A percentile compares a stretch with the other conserved stretches of the same genome.
Conservation (phyloP, 495 filamentous ascomycete species). For the Penicillium argentinense region DNA sequence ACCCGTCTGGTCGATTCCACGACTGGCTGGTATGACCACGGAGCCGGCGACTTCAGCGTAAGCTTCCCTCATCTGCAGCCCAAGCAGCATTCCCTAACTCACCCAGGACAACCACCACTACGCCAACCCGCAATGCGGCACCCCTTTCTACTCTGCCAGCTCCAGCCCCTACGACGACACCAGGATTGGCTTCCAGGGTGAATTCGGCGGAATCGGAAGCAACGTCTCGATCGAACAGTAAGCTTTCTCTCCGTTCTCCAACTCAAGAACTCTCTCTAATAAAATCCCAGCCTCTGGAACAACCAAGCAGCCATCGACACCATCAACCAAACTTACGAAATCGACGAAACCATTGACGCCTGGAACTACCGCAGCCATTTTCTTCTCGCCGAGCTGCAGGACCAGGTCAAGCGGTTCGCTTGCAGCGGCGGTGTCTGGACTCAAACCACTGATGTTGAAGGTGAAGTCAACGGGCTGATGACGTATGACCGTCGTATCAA, state of each 20-base stretch:
- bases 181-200: slow-evolving; percentile 66
- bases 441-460: slow-evolving; percentile 71
- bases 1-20: slow-evolving; percentile 60
- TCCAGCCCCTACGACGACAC: slow-evolving; percentile 57
- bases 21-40: slow-evolving; percentile 62
- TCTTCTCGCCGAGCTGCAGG: slow-evolving; percentile 53
- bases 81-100: neutral
- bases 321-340: slow-evolving; percentile 67
- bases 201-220: slow-evolving; percentile 66
- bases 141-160: slow-evolving; percentile 57
- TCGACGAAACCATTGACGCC: slow-evolving; percentile 52
- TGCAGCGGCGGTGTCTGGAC: slow-evolving; percentile 64
- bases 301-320: slow-evolving; percentile 50
- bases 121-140: slow-evolving; percentile 67
- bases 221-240: slow-evolving; percentile 57
- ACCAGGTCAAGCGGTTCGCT: slow-evolving; percentile 54
- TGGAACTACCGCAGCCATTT: slow-evolving; percentile 65
- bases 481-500: slow-evolving; percentile 62
- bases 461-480: slow-evolving; percentile 70
- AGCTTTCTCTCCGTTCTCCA: slow-evolving; percentile 8
- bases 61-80: too few species aligned
- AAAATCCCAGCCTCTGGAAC: slow-evolving; percentile 52
- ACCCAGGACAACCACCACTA: slow-evolving; percentile 68
- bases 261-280: neutral
- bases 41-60: slow-evolving; percentile 57